These are phyloP conservation scores for Coniferiporia sulphurascens DNA, from an alignment of 1,284 basidiomycete species.

Conservation along the genomic window DNA sequence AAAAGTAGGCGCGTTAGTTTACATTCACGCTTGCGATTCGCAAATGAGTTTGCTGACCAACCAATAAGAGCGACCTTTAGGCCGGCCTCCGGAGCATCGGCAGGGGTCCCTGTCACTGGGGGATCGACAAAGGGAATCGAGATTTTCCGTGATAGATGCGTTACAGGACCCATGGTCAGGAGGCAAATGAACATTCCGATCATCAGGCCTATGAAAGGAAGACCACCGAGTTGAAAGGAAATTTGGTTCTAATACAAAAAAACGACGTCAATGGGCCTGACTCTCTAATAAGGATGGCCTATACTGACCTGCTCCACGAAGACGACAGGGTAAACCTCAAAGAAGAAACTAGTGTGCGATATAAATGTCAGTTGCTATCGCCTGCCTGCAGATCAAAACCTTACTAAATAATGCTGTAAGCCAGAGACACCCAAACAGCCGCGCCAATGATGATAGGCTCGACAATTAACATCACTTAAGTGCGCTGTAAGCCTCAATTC, in stretches of 20 bases:
- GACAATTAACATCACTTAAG: constrained; percentile 25
- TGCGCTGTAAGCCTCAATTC: not conserved
- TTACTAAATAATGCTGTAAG: constrained; percentile 29
- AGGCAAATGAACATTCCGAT: constrained; percentile 22
- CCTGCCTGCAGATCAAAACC: constrained; percentile 2
- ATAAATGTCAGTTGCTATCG: constrained; percentile 2
- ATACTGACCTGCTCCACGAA: constrained; percentile 22
- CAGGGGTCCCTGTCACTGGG: constrained; percentile 10
- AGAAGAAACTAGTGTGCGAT: constrained; percentile 23
- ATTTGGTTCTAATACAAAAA: constrained; percentile 21
- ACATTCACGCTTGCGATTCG: too few relatives aligned
- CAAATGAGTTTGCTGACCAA: constrained; percentile 11
- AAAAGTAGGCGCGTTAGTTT: not conserved
- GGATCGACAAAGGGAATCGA: constrained; percentile 22
- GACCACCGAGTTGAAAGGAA: constrained; percentile 22
- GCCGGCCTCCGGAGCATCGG: constrained; percentile 18
- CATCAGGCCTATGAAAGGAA: constrained; percentile 22
- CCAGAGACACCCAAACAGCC: constrained; percentile 25
- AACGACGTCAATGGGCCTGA: not conserved
- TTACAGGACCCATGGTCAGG: constrained; percentile 8
- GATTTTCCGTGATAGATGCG: constrained; percentile 15
- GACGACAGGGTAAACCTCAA: constrained; percentile 28
- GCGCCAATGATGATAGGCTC: constrained; percentile 28
- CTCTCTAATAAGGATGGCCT: not conserved
- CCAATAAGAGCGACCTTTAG: constrained; percentile 20